Evolutionary conservation across 179 eudicot genomes (phyloP), one percentile per base, ranked within the genome.

Genomic region (Heliamphora pulchella): DNA sequence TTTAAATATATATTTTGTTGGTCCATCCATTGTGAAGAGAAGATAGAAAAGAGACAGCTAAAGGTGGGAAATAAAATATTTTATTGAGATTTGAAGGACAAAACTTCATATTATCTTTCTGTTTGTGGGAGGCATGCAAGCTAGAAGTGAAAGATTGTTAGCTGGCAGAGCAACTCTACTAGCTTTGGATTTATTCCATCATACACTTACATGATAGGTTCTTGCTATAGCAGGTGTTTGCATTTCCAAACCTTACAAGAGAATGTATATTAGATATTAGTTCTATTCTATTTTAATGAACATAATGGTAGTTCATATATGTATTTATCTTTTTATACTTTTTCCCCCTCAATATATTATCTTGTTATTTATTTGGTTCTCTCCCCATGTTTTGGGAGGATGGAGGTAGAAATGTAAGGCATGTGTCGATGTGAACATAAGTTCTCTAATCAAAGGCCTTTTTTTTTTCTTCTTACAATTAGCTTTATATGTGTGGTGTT

Each of bases 1-100:
- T 62, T 4, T 8, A 74, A n/a, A 80, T 17, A 70, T n/a, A 20
- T 61, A 48, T n/a, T 31, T 72, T 48, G 50, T 69, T 51, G 20
- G 82, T 44, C 41, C 70, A 76, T 62, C 44, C 53, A 59, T 62
- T 15, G 70, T 69, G 14, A 20, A n/a, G 68, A 39, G 46, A 75
- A 22, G 1, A 61, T 46, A 59, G 55, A 41, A 59, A 48, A 69
- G 22, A 53, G 48, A 39, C 48, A 69, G 8, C 18, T 20, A 76
- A 50, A 50, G 14, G 11, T 22, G 57, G 77, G 71, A 71, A 58
- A 46, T 59, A 47, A 79, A 55, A 58, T 47, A 20, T 18, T 18
- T 55, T 72, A 15, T 67, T 53, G 74, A 57, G 50, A 43, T 80
- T 10, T 43, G 31, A 2, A 6, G 48, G 74, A 8, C 41, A n/a